These are phyloP conservation scores for Lophiotrema nucula DNA, from an alignment of 495 filamentous ascomycete genomes.

Conservation along the genomic window DNA sequence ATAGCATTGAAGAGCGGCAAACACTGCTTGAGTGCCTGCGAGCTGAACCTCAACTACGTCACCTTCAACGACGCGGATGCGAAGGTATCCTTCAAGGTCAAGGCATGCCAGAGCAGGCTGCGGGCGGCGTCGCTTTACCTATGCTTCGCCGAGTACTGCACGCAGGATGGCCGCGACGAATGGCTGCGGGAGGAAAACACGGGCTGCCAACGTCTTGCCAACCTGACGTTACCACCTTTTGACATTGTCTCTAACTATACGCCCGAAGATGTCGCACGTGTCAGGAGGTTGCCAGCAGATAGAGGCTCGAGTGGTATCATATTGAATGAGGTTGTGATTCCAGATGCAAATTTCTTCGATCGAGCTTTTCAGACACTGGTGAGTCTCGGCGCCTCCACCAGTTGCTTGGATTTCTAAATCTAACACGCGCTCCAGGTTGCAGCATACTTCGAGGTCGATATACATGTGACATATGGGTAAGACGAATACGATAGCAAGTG, in stretches of 20 bases:
- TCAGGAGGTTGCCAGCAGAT: constrained; percentile 7
- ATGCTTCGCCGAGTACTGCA: constrained; percentile 17
- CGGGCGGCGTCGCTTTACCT: constrained; percentile 10
- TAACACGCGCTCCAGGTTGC: constrained; percentile 5
- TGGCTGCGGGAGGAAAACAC: constrained; percentile 8
- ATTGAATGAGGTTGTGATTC: constrained; percentile 3
- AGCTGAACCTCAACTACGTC: constrained; percentile 13
- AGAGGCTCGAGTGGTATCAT: neutral
- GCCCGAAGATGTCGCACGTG: neutral
- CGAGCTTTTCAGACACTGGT: constrained; percentile 11
- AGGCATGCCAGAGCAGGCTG: constrained; percentile 10
- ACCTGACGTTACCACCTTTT: constrained; percentile 6
- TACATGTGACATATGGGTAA: constrained; percentile 18
- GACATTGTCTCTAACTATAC: constrained; percentile 9
- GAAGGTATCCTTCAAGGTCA: constrained; percentile 1
- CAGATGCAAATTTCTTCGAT: constrained; percentile 8
- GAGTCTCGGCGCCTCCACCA: neutral
- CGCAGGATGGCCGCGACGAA: neutral
- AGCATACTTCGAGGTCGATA: constrained; percentile 6
- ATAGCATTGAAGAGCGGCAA: neutral
- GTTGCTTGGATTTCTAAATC: neutral
- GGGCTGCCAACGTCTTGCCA: neutral
- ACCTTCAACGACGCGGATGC: constrained; percentile 11
- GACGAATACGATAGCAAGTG: no score
- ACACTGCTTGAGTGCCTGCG: constrained; percentile 18